A percentile compares a stretch with the other conserved stretches of the same genome.
Conservation (phyloP, 139 green algal genomes). For the Diplosphaera chodatii region DNA sequence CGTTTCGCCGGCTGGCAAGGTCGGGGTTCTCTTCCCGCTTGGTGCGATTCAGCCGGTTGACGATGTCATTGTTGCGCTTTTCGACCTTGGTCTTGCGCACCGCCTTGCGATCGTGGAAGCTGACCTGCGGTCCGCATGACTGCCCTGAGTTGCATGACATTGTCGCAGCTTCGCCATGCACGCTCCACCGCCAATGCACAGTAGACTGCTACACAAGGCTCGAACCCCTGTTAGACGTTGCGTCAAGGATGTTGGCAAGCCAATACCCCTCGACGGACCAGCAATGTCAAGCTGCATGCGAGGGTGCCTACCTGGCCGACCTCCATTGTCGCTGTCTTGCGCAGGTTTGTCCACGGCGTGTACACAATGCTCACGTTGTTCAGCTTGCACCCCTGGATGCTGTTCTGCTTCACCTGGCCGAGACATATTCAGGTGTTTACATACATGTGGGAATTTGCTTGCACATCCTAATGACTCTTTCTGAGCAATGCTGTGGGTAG, state of each 20-base stretch:
- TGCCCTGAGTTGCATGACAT: no score
- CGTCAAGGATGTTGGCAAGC: no score
- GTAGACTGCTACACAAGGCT: no score
- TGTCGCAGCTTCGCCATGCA: no score
- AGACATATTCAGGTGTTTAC: no score
- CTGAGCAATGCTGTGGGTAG: no score
- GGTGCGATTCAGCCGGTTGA: conserved; percentile 93
- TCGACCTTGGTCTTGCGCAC: conserved; percentile 64
- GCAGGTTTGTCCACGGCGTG: conserved; percentile 88
- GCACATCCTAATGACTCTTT: no score
- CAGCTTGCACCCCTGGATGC: conserved; percentile 74
- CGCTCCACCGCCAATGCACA: no score
- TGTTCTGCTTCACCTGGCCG: conserved; percentile 98
- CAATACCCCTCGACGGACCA: no score
- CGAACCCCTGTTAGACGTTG: no score
- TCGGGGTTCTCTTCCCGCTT: conserved; percentile 74
- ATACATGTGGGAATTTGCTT: no score
- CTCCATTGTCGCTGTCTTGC: conserved; percentile 73
- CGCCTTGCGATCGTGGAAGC: conserved; percentile 73
- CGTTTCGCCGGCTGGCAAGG: conserved; percentile 65
- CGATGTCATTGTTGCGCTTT: conserved; percentile 78
- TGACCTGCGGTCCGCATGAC: conserved; percentile 81
- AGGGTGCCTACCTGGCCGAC: conserved; percentile 67
- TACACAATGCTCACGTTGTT: conserved; percentile 48
- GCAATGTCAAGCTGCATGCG: no score